Conservation (phyloP, 1,284 basidiomycete genomes). For the Ustilago sp. region DNA sequence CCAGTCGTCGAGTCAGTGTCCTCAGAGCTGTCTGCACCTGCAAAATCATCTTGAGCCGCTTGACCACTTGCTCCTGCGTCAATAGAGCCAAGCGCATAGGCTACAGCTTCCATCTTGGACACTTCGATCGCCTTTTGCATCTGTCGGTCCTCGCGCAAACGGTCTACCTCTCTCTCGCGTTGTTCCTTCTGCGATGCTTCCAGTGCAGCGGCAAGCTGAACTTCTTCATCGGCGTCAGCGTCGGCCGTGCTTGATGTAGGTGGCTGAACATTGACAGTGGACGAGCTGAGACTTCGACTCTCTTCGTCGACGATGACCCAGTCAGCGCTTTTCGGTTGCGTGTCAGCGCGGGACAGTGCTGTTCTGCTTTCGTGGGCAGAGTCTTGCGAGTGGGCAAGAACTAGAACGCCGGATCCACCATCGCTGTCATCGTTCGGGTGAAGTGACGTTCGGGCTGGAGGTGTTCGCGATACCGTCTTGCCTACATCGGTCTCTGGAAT, state of each 20-base stretch:
- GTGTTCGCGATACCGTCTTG: neutral
- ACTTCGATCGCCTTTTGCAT: constrained; percentile 52
- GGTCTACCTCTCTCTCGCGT: constrained; percentile 19
- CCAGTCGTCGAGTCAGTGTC: constrained; percentile 71
- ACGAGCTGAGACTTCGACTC: constrained; percentile 18
- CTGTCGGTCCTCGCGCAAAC: constrained; percentile 40
- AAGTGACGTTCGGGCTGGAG: neutral
- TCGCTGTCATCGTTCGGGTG: constrained; percentile 37
- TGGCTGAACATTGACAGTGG: constrained; percentile 49
- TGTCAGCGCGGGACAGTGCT: constrained; percentile 7
- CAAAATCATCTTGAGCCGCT: neutral
- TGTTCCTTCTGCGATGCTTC: constrained; percentile 39
- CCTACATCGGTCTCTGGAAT: neutral
- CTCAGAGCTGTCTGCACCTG: constrained; percentile 60
- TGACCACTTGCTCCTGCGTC: constrained; percentile 5
- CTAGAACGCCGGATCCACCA: constrained; percentile 38
- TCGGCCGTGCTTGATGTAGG: constrained; percentile 5
- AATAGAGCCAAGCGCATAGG: constrained; percentile 37
- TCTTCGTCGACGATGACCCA: constrained; percentile 48
- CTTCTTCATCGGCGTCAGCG: constrained; percentile 28
- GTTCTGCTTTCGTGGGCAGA: constrained; percentile 6
- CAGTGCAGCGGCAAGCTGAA: constrained; percentile 31
- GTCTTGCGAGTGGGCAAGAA: constrained; percentile 23
- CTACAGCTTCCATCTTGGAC: constrained; percentile 50
- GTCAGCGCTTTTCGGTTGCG: constrained; percentile 19